A percentile compares a stretch with the other conserved stretches of the same genome.
Evolutionary conservation across 2,329 filamentous ascomycete genomes (phyloP).

Genomic region (Colletotrichum lentis): DNA sequence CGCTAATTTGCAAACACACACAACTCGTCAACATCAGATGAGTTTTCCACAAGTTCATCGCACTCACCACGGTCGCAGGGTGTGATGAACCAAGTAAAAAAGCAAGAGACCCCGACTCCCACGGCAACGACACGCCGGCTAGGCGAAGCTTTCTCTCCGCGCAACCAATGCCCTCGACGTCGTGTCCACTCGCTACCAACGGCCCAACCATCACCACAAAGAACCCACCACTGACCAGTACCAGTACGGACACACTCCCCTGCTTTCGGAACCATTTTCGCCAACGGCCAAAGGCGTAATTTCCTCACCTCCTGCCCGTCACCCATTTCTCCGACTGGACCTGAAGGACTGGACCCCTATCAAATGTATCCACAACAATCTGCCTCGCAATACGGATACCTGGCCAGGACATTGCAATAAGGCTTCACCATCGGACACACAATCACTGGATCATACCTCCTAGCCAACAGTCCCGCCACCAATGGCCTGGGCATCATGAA

Average conservation of each 20-base stretch:
- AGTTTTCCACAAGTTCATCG: constrained; percentile 20
- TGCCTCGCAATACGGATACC: constrained; percentile 19
- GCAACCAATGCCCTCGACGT: not conserved
- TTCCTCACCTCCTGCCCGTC: constrained; percentile 2
- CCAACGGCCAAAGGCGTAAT: constrained; percentile 18
- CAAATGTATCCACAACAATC: constrained; percentile 23
- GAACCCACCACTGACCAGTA: no score
- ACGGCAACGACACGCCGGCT: not conserved
- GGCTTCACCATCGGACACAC: constrained; percentile 19
- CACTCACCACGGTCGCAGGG: constrained; percentile 1
- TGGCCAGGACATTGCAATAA: not conserved
- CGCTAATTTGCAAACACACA: constrained; percentile 27
- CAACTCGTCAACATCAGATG: constrained; percentile 22
- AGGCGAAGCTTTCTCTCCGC: not conserved
- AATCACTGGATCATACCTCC: constrained; percentile 14
- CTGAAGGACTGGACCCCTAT: constrained; percentile 20
- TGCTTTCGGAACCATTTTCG: constrained; percentile 20
- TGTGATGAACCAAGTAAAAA: not conserved
- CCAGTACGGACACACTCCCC: constrained; percentile 8
- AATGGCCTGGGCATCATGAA: constrained; percentile 23
- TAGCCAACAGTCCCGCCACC: constrained; percentile 16
- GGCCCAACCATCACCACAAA: not conserved
- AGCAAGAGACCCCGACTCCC: not conserved
- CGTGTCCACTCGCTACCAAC: not conserved
- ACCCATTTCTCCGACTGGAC: constrained; percentile 29